These are phyloP conservation scores for Phaeotremella fagi DNA, from an alignment of 768 basidiomycete genomes.

Conservation along the genomic window DNA sequence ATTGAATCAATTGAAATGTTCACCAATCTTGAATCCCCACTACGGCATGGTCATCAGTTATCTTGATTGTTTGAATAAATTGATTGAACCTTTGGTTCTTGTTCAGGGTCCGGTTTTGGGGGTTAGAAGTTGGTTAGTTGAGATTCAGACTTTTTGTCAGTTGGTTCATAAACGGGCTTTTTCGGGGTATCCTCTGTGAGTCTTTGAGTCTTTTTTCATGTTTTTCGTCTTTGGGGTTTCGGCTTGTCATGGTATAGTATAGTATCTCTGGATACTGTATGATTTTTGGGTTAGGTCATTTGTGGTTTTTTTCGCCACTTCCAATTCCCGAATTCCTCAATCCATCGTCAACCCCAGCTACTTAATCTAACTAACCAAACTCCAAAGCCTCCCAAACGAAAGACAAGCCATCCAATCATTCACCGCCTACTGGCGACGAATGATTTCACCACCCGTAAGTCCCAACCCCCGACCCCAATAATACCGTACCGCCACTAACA, in stretches of 20 bases:
- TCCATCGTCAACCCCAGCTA: too few species aligned
- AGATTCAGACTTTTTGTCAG: conserved; percentile 30
- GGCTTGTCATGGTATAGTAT: background rate
- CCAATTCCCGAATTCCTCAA: too few species aligned
- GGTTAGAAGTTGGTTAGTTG: conserved; percentile 30
- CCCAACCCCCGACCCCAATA: background rate
- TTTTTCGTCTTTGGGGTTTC: background rate
- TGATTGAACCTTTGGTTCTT: conserved; percentile 26
- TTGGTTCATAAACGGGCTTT: conserved; percentile 28
- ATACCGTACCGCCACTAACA: background rate
- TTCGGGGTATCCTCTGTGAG: conserved; percentile 30
- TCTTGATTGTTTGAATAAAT: conserved; percentile 32
- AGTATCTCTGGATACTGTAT: background rate
- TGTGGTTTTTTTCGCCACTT: too few species aligned
- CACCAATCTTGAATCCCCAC: conserved; percentile 35
- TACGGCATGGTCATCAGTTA: conserved; percentile 37
- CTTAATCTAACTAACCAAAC: too few species aligned
- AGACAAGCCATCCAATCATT: conserved; percentile 21
- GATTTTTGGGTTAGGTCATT: too few species aligned
- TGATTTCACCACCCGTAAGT: conserved; percentile 27
- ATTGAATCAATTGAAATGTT: conserved; percentile 22
- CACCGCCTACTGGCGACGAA: conserved; percentile 34
- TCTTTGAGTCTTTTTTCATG: background rate
- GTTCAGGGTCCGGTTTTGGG: conserved; percentile 15
- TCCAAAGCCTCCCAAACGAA: conserved; percentile 25